Evolutionary conservation across 441 rosid species (phyloP).

Genomic region (Hura crepitans): DNA sequence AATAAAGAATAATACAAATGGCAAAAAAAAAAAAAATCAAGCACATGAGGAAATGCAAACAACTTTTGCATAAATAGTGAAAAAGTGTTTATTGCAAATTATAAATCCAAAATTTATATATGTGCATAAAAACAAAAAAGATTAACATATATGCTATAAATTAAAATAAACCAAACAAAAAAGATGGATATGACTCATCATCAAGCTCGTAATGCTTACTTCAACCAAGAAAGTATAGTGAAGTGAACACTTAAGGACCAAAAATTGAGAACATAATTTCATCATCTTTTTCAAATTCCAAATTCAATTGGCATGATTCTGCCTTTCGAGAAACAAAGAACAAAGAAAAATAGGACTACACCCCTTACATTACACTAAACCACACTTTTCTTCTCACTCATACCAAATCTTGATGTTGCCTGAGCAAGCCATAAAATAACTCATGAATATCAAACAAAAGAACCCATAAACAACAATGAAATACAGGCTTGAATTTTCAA

Average conservation of each 20-base stretch:
- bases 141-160: background rate
- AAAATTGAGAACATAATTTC: slow-evolving; percentile 68
- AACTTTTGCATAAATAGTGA: too few relatives aligned
- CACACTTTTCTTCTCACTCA: slow-evolving; percentile 33
- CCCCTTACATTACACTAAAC: slow-evolving; percentile 74
- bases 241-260: slow-evolving; percentile 70
- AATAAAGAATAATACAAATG: slow-evolving; percentile 24
- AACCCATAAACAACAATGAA: background rate
- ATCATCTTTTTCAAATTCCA: slow-evolving; percentile 65
- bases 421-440: slow-evolving; percentile 19
- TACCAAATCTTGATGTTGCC: slow-evolving; percentile 66
- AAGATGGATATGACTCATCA: slow-evolving; percentile 64
- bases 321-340: slow-evolving; percentile 44
- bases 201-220: slow-evolving; percentile 17
- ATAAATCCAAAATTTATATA: too few relatives aligned
- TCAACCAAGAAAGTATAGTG: slow-evolving; percentile 47
- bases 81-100: too few relatives aligned
- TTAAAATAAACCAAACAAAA: background rate
- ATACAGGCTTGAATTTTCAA: too few relatives aligned
- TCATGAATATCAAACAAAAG: background rate
- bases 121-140: too few relatives aligned
- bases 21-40: too few relatives aligned
- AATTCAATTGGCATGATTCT: slow-evolving; percentile 54
- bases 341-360: slow-evolving; percentile 58
- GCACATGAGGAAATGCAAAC: too few relatives aligned